Conservation (phyloP, 2,329 filamentous ascomycete species). For the Ophiostoma pallidulum region DNA sequence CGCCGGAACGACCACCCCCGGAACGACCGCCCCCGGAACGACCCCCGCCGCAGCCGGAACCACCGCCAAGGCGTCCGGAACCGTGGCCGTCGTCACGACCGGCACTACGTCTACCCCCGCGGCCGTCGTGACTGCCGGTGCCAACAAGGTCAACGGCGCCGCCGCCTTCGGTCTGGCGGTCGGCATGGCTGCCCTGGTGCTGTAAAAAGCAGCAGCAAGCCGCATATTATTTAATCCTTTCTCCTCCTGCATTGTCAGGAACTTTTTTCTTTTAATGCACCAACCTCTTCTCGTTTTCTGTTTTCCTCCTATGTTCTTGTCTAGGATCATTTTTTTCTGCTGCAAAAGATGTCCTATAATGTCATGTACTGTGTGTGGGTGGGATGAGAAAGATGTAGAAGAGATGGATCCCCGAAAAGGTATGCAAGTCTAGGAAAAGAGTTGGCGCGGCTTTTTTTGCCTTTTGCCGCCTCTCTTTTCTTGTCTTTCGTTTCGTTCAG, state of each 20-base stretch:
- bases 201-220: constrained; percentile 12
- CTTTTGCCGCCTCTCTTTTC: neutral
- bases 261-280: constrained; percentile 5
- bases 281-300: neutral
- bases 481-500: neutral
- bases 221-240: neutral
- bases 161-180: constrained; percentile 16
- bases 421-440: too few relatives aligned
- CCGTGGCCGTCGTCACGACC: neutral
- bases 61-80: neutral
- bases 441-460: neutral
- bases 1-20: neutral
- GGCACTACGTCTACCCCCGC: neutral
- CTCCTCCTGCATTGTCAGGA: neutral
- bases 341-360: constrained; percentile 5
- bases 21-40: neutral
- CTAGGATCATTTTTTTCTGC: constrained; percentile 6
- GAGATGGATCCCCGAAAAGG: too few relatives aligned
- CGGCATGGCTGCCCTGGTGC: constrained; percentile 14
- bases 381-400: neutral
- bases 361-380: too few relatives aligned
- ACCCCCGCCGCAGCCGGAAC: neutral
- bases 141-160: constrained; percentile 11
- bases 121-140: constrained; percentile 13
- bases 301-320: too few relatives aligned